Conservation (phyloP, 176 grass and related monocot genomes). For the Zizania latifolia region DNA sequence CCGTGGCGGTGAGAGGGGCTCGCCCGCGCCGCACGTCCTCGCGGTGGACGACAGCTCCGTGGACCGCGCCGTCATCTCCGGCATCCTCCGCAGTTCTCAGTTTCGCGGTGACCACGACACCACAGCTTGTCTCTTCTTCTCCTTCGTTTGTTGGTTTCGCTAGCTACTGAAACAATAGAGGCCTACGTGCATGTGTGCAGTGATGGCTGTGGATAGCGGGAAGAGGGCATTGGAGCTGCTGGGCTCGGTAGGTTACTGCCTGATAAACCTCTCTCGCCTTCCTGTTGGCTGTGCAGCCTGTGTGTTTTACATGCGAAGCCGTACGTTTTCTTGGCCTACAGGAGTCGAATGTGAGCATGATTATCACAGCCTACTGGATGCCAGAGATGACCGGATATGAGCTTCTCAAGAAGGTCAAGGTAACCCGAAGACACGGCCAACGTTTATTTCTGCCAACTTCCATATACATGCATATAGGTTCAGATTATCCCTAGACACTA, state of each 20-base stretch:
- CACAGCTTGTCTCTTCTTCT: neutral
- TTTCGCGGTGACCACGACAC: conserved; percentile 67
- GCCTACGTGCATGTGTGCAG: conserved; percentile 19
- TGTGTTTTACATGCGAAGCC: neutral
- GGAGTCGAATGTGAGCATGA: conserved; percentile 93
- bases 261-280: neutral
- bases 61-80: conserved; percentile 60
- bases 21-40: conserved; percentile 56
- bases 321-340: neutral
- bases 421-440: neutral
- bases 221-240: conserved; percentile 86
- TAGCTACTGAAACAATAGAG: neutral
- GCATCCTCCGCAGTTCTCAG: conserved; percentile 70
- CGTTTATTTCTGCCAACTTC: neutral
- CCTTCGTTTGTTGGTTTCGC: too few relatives aligned
- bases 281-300: too few relatives aligned
- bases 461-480: neutral
- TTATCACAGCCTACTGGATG: conserved; percentile 97
- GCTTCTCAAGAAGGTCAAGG: conserved; percentile 97
- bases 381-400: conserved; percentile 96
- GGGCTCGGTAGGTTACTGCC: conserved; percentile 32
- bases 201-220: conserved; percentile 86
- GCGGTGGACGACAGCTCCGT: conserved; percentile 86
- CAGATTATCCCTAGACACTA: neutral
- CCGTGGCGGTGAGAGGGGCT: conserved; percentile 12